Evolutionary conservation across 495 filamentous ascomycete genomes (phyloP), one percentile per base, ranked within the genome.

Genomic region (Penicillium flavigenum): DNA sequence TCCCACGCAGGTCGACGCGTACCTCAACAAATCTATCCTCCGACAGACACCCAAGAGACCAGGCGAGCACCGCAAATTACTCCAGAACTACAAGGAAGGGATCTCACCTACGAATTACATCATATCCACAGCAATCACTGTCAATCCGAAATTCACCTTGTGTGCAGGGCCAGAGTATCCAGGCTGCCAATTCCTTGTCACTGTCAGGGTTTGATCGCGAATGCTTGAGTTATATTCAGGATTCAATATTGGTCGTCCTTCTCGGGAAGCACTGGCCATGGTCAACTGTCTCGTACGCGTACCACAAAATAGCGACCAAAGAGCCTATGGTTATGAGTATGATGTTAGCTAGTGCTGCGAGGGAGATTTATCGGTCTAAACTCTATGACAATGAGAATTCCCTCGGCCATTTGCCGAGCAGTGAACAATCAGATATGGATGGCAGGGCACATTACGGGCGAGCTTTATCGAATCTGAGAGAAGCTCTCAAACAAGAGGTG

Each of bases 201-300:
- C 51, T 72, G 29, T 68, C 71, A 3, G 56, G 14, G 9, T 67
- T 65, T 39, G 70, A 73, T 34, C 66, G 68, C 11, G 58, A 63
- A 20, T 72, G 70, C 51, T 48, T 71, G 9, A 48, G 44, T 8
- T 71, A 67, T 56, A 60, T 69, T 38, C 63, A 65, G 51, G 66
- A 66, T 53, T 72, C 69, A 46, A 66, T 63, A 5, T 56, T 74
- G 19, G 70, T 73, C 6, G 57, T 68, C 1, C 26, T 70, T 24
- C 60, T 73, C 9, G 71, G 71, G 9, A 74, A 74, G 57, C 65
- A 69, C 44, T 74, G 71, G 71, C 71, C 64, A 5, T 72, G 67
- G 69, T 73, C 71, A 29, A 61, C 60, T 10, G 56, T 73, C 10
- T 66, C 71, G 1, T 71, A 71, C 56, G 57, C 63, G 16, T 74